Conservation (phyloP, 2,329 filamentous ascomycete species). For the Mycocentrospora acerina region DNA sequence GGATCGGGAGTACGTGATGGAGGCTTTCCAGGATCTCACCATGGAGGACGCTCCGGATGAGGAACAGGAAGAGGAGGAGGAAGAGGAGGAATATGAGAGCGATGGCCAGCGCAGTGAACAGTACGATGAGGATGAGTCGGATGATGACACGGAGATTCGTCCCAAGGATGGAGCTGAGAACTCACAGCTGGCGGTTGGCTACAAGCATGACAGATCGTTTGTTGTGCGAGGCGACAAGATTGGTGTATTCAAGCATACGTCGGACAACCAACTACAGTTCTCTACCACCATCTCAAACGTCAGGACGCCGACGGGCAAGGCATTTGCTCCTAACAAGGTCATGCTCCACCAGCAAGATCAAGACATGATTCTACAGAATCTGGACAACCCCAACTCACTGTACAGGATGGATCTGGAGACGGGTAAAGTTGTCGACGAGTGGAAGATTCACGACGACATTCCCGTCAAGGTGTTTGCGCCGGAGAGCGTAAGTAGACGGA, state of each 20-base stretch:
- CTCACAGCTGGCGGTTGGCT: slow-evolving; percentile 91
- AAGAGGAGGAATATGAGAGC: slow-evolving; percentile 63
- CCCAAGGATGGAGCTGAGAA: slow-evolving; percentile 83
- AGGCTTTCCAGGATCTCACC: slow-evolving; percentile 90
- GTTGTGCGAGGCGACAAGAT: slow-evolving; percentile 98
- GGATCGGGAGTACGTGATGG: slow-evolving; percentile 90
- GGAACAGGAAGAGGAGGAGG: slow-evolving; percentile 57
- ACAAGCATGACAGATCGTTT: slow-evolving; percentile 95
- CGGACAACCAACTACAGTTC: slow-evolving; percentile 90
- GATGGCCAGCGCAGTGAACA: slow-evolving; percentile 71
- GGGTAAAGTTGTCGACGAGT: slow-evolving; percentile 97
- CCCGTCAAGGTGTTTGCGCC: slow-evolving; percentile 88
- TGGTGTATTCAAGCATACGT: slow-evolving; percentile 95
- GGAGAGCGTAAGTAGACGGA: slow-evolving; percentile 63
- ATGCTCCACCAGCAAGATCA: slow-evolving; percentile 92
- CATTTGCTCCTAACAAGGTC: slow-evolving; percentile 93
- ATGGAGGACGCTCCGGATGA: slow-evolving; percentile 76
- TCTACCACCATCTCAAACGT: slow-evolving; percentile 97
- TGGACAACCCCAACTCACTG: slow-evolving; percentile 79
- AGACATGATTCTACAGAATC: slow-evolving; percentile 86
- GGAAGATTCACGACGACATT: slow-evolving; percentile 97
- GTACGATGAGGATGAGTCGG: slow-evolving; percentile 75
- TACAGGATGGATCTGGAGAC: slow-evolving; percentile 98
- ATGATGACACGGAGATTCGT: slow-evolving; percentile 69
- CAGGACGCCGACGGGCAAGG: slow-evolving; percentile 74